phyloP scores from a whole-genome alignment of 495 filamentous ascomycete species.

The Aspergillus nanangensis region DNA sequence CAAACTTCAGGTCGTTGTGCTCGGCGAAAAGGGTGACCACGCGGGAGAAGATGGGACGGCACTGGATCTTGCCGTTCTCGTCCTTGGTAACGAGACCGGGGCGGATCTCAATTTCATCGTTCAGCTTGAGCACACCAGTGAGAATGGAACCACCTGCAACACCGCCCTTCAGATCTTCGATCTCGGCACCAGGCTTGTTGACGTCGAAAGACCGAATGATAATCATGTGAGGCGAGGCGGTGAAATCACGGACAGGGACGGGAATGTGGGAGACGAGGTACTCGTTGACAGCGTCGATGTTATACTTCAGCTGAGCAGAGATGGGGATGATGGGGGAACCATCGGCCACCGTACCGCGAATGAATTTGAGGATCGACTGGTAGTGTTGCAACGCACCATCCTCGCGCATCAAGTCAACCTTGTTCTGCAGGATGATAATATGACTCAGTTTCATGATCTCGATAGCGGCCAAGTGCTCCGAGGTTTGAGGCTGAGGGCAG shows the following conservation, averaged over 20 bases:
- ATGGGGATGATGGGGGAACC: conserved; percentile 97
- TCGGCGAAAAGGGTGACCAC: conserved; percentile 95
- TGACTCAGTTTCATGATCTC: conserved; percentile 99
- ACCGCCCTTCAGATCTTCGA: conserved; percentile 97
- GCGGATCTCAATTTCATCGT: conserved; percentile 96
- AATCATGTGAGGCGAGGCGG: conserved; percentile 91
- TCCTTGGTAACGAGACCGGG: conserved; percentile 94
- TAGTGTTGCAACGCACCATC: conserved; percentile 88
- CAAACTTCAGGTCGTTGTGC: conserved; percentile 96
- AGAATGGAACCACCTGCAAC: conserved; percentile 96
- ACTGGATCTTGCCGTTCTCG: conserved; percentile 89
- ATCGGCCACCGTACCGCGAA: conserved; percentile 92
- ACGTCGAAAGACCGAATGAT: conserved; percentile 98
- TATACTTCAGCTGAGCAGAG: conserved; percentile 98
- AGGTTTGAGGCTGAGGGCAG: conserved; percentile 98
- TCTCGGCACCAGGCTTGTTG: conserved; percentile 99
- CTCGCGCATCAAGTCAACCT: conserved; percentile 96
- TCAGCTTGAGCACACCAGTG: conserved; percentile 90
- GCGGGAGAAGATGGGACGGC: conserved; percentile 92
- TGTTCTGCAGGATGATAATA: conserved; percentile 98
- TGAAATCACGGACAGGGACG: conserved; percentile 84
- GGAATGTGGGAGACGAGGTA: conserved; percentile 89
- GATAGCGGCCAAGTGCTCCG: conserved; percentile 96
- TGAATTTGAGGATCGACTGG: conserved; percentile 95
- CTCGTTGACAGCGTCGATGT: conserved; percentile 97